Conservation (phyloP, 805 yeast genomes). For the Myxozyma mucilagina region DNA sequence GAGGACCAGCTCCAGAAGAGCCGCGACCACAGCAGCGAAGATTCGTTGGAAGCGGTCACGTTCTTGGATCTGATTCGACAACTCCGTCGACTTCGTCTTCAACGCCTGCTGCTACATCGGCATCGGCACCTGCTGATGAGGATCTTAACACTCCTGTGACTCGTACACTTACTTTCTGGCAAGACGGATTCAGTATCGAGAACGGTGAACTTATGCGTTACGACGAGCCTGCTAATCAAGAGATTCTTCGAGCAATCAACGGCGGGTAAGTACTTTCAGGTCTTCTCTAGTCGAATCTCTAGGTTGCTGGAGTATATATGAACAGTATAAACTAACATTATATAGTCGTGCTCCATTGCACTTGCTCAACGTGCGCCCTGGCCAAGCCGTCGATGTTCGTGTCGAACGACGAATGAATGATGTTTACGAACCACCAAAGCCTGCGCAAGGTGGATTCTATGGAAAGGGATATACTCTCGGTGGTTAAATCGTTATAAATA, state of each 20-base stretch:
- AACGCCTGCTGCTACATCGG: slow-evolving; percentile 50
- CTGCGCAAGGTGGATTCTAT: slow-evolving; percentile 57
- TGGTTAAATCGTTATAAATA: slow-evolving; percentile 1
- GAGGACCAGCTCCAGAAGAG: slow-evolving; percentile 9
- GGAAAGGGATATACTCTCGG: slow-evolving; percentile 89
- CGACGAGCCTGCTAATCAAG: slow-evolving; percentile 88
- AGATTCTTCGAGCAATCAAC: slow-evolving; percentile 74
- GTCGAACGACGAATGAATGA: slow-evolving; percentile 82
- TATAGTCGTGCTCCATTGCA: slow-evolving; percentile 76
- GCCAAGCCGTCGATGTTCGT: slow-evolving; percentile 90
- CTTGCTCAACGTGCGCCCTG: slow-evolving; percentile 76
- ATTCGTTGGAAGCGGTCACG: slow-evolving; percentile 28
- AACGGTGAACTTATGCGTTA: slow-evolving; percentile 84
- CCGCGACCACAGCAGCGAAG: slow-evolving; percentile 7
- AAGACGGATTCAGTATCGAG: slow-evolving; percentile 92
- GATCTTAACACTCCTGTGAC: slow-evolving; percentile 53
- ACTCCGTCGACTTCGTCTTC: slow-evolving; percentile 4
- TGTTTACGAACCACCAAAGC: slow-evolving; percentile 70
- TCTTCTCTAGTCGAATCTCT: neutral
- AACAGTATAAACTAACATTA: neutral
- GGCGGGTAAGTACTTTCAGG: slow-evolving; percentile 52
- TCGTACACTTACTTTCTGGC: slow-evolving; percentile 91
- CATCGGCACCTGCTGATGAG: slow-evolving; percentile 35
- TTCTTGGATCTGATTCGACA: slow-evolving; percentile 26
- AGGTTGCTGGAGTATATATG: neutral